Percentiles rank a stretch among this genome's conserved stretches.
Evolutionary conservation across 2,329 filamentous ascomycete genomes (phyloP).

Genomic region (Claviceps monticola): DNA sequence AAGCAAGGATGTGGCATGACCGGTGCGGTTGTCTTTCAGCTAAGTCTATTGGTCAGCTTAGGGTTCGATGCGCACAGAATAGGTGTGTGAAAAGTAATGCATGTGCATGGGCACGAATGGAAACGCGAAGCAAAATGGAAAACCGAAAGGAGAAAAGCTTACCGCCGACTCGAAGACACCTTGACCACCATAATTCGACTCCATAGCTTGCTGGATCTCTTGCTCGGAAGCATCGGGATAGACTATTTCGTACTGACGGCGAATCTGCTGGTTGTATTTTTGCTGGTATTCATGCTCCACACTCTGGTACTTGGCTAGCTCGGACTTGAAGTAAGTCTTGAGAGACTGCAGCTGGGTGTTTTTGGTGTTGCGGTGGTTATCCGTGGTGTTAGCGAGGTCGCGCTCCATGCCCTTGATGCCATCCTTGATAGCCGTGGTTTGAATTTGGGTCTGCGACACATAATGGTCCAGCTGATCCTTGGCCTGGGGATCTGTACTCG

Average conservation of each 20-base stretch:
- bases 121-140: background rate
- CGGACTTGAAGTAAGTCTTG: slow-evolving; percentile 58
- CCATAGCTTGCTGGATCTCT: slow-evolving; percentile 54
- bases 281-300: slow-evolving; percentile 59
- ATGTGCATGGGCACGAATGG: background rate
- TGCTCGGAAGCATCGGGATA: slow-evolving; percentile 66
- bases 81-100: background rate
- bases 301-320: slow-evolving; percentile 55
- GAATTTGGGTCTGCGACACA: slow-evolving; percentile 54
- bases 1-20: slow-evolving; percentile 58
- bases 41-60: slow-evolving; percentile 17
- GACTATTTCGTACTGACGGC: slow-evolving; percentile 67
- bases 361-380: slow-evolving; percentile 51
- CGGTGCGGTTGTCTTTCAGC: slow-evolving; percentile 62
- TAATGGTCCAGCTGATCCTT: slow-evolving; percentile 49
- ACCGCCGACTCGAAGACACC: slow-evolving; percentile 74
- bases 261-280: slow-evolving; percentile 64
- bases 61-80: background rate
- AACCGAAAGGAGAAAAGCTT: slow-evolving; percentile 18
- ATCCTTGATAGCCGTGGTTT: slow-evolving; percentile 64
- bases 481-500: slow-evolving; percentile 45
- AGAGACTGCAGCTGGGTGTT: slow-evolving; percentile 54
- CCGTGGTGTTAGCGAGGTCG: slow-evolving; percentile 50
- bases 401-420: slow-evolving; percentile 64
- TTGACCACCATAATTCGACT: slow-evolving; percentile 63